These are phyloP conservation scores for Boletus mariae DNA, from an alignment of 1,284 basidiomycete species.

Conservation along the genomic window DNA sequence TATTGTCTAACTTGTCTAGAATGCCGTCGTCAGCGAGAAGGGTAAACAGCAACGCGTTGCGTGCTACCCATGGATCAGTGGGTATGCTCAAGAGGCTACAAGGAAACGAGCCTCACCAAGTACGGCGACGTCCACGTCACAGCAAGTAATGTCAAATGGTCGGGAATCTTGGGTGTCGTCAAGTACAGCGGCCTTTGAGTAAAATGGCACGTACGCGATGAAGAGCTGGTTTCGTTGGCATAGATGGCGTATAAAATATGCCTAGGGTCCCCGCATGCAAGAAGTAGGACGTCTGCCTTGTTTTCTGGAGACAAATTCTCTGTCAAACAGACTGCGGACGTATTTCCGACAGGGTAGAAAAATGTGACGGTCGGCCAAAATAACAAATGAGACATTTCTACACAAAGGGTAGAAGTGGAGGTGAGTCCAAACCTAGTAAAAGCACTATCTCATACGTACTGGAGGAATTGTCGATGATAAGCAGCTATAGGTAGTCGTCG, in stretches of 20 bases:
- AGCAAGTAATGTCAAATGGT: conserved; percentile 55
- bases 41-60: conserved; percentile 38
- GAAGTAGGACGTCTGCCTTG: conserved; percentile 44
- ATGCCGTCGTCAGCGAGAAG: conserved; percentile 34
- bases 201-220: conserved; percentile 3
- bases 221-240: conserved; percentile 1
- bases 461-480: not conserved
- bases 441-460: not conserved
- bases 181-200: not conserved
- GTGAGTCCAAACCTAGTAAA: not conserved
- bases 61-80: conserved; percentile 28
- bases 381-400: conserved; percentile 35
- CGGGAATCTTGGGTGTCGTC: conserved; percentile 28
- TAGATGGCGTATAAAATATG: conserved; percentile 49
- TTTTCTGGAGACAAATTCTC: conserved; percentile 44
- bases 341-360: conserved; percentile 60
- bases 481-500: too few relatives aligned
- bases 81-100: not conserved
- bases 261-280: conserved; percentile 57
- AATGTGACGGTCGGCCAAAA: conserved; percentile 27
- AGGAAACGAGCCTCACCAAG: conserved; percentile 38
- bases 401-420: not conserved
- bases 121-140: conserved; percentile 54
- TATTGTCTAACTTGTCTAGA: conserved; percentile 11
- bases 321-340: conserved; percentile 47